Evolutionary conservation across 1,284 basidiomycete genomes (phyloP), one percentile per base, ranked within the genome.

Genomic region (Ustilago crameri): DNA sequence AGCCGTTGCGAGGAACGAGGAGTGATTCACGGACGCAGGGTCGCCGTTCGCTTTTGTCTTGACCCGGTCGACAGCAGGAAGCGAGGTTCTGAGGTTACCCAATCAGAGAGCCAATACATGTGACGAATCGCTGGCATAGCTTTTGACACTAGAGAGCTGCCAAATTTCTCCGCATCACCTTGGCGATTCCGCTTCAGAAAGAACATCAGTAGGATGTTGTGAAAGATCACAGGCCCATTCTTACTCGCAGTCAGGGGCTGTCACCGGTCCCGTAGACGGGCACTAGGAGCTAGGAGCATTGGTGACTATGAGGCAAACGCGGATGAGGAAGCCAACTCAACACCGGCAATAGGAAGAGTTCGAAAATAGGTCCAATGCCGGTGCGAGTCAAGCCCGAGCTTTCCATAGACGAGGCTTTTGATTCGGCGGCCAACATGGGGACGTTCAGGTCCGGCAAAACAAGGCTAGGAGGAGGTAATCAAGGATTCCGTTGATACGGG

Each of bases 211-310:
- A n/a, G n/a, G n/a, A n/a, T n/a, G n/a, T n/a, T n/a, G n/a, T n/a
- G n/a, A n/a, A n/a, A n/a, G n/a, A n/a, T n/a, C n/a, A n/a, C n/a
- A n/a, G n/a, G n/a, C n/a, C n/a, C n/a, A n/a, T n/a, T n/a, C n/a
- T n/a, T n/a, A n/a, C n/a, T n/a, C n/a, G n/a, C n/a, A n/a, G n/a
- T n/a, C n/a, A n/a, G n/a, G n/a, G n/a, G 32, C 32, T 34, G 32
- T 9, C 15, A 9, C 15, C 32, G 32, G 32, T 15, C 32, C 67
- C 45, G 23, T 71, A 47, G 38, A 72, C 72, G 23, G 55, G 40
- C 14, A 57, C 57, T 18, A 67, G 66, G 14, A 43, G 14, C 72
- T 68, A 74, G 7, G 32, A 34, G 9, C 9, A 34, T 9, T 34
- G 15, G 9, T 15, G 32, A 9, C 3, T 10, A 5, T 22, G 5